phyloP scores from a whole-genome alignment of 2,329 filamentous ascomycete genomes.

The Fusarium chlamydosporum region DNA sequence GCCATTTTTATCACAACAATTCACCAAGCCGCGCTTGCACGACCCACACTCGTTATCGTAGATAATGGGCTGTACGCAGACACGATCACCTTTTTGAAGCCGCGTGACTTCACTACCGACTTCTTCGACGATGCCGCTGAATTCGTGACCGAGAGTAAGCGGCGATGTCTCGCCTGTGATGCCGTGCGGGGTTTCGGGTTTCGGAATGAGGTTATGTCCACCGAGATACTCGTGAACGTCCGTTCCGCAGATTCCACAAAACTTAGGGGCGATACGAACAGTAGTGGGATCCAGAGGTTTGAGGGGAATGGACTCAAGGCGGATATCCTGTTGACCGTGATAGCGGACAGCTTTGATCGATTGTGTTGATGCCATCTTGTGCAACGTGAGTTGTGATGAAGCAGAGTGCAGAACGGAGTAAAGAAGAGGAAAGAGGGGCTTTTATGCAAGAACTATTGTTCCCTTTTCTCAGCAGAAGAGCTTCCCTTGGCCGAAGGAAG shows the following conservation, averaged over 20 bases:
- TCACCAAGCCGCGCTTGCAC: slow-evolving; percentile 10
- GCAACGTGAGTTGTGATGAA: neutral
- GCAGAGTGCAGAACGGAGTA: neutral
- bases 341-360: slow-evolving; percentile 24
- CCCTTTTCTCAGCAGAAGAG: neutral
- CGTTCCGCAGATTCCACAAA: slow-evolving; percentile 28
- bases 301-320: slow-evolving; percentile 12
- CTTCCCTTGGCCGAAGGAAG: neutral
- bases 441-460: slow-evolving; percentile 6
- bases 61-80: slow-evolving; percentile 27
- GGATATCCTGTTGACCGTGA: slow-evolving; percentile 18
- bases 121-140: slow-evolving; percentile 25
- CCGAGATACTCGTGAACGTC: slow-evolving; percentile 31
- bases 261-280: slow-evolving; percentile 12
- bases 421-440: slow-evolving; percentile 5
- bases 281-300: neutral
- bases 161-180: slow-evolving; percentile 30
- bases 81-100: slow-evolving; percentile 16
- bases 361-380: slow-evolving; percentile 10
- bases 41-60: slow-evolving; percentile 30
- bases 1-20: slow-evolving; percentile 18
- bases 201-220: slow-evolving; percentile 31
- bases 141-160: slow-evolving; percentile 24
- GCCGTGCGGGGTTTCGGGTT: slow-evolving; percentile 26
- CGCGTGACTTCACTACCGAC: slow-evolving; percentile 23